Evolutionary conservation across 768 basidiomycete species (phyloP), one percentile per base, ranked within the genome.

Genomic region (Amyloporia xantha): DNA sequence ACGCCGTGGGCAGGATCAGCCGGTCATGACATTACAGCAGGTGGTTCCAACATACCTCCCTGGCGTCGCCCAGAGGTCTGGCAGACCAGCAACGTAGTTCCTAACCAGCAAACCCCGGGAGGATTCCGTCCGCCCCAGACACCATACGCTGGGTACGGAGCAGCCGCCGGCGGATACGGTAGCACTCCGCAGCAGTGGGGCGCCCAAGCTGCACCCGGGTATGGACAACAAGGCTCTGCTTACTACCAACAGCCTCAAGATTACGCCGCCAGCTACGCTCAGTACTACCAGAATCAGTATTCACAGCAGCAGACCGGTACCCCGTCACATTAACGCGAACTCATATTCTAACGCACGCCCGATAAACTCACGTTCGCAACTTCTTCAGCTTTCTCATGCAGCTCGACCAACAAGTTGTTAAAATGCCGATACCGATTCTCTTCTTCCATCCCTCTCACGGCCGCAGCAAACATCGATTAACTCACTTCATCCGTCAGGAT

Each of bases 11-110:
- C 84, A 55, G 83, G 82, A 53, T 79, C 82, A 59, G 84, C 82
- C 56, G 74, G 72, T 48, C 70, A 76, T 47, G 75, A 77, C 45
- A 74, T 78, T 49, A 72, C 76, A 6, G 71, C 69, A 11, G 76
- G 76, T 36, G 86, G 88, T 48, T 81, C 86, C 42, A 89, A 84
- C 60, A 77, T 91, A 50, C 90, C 91, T 61, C 90, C 90, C 24
- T 92, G 90, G 90, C 86, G 90, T 61, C 86, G 88, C 53, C 91
- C 90, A 4, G 90, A 92, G 67, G 80, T 82, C 47, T 92, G 90
- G 90, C 80, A 83, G 55, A 78, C 82, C 50, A 61, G 54, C 52
- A 66, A 52, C 24, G 54, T 56, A 43, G 47, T 52, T 40, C 55
- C 75, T 72, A 76, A 75, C 49, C 75, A 78, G 56, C 72, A 77